Evolutionary conservation across 2,329 filamentous ascomycete species (phyloP), one percentile per base, ranked within the genome.

Genomic region (Pseudogymnoascus pannorum): DNA sequence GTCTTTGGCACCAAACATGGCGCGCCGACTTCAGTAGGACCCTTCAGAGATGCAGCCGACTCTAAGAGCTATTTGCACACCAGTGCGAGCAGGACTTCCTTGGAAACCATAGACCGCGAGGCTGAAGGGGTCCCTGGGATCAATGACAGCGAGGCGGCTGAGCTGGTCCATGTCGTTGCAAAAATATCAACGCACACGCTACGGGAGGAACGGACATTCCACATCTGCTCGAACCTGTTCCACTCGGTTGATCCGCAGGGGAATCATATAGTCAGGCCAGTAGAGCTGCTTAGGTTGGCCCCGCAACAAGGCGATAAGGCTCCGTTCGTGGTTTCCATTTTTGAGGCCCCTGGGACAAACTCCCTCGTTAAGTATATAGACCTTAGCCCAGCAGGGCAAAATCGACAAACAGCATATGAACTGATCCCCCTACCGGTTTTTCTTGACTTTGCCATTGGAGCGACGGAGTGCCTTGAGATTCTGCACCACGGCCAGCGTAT

Each of bases 391-490:
- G 87, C 87, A 1, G 26, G 42, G n/a, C 31, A 58, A n/a, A 18
- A 54, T 54, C 26, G 8, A 2, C 48, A 31, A 11, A 31, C 8
- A 31, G 4, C 14, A 31, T 3, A 7, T 24, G 72, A 78, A n/a
- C 77, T 78, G 36, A 74, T 73, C 2, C 77, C 85, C 1, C 77
- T 97, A 5, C 81, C 88, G 54, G 80, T 84, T 14, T 97, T 97
- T 69, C 81, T 97, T 26, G 88, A 96, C 69, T 97, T 97, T 71
- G 93, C 92, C 29, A 90, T 96, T 62, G 92, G 92, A 22, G 89
- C 92, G 1, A 85, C 89, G 5, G 85, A 95, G 72, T 95, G 91
- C 70, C 76, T 96, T 57, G 92, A 97, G 73, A 86, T 95, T 54
- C 77, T 97, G n/a, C 93, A 97, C 69, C 92, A 97, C 74, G 87